Evolutionary conservation across 2,329 filamentous ascomycete genomes (phyloP), one percentile per base, ranked within the genome.

Genomic region (Nemania sp.): DNA sequence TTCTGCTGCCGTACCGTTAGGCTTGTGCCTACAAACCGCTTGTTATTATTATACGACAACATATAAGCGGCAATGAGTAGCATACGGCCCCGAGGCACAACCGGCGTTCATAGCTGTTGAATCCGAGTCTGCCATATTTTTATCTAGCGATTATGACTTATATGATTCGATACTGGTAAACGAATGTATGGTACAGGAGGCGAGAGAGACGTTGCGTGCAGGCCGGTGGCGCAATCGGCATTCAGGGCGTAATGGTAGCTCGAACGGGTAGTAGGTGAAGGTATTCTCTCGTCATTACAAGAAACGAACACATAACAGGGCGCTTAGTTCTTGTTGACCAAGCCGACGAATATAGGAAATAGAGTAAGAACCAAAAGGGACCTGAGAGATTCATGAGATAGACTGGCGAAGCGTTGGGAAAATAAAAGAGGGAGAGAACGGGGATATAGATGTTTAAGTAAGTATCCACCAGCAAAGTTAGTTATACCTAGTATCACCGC

Each of bases 71-170:
- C 4, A 7, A n/a, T 22, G 47, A 20, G 52, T 24, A 20, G 64
- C 74, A 52, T 69, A 74, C 55, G 69, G 69, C 29, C 67, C 66
- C 45, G 49, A 61, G 52, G 57, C 51, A 20, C 67, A 67, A 26
- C 62, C 69, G 5, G n/a, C 55, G n/a, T 71, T 70, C 7, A 67
- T 35, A 35, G 49, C 26, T 5, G 69, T 67, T 26, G 66, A 54
- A 38, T 24, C 56, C n/a, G 26, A 22, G 56, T 43, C 45, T 29
- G 41, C n/a, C 69, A 71, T 71, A 27, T 10, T 58, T 11, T 24
- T 13, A 27, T 55, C 13, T 5, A 20, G 38, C 6, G 10, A 20
- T 3, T 15, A 41, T 22, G 1, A 41, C 7, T 45, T 11, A 27
- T 35, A 26, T 57, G 32, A 13, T 49, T 20, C 18, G 32, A 22